These are phyloP conservation scores for Wickerhamomyces alni DNA, from an alignment of 805 yeast species.

Conservation along the genomic window DNA sequence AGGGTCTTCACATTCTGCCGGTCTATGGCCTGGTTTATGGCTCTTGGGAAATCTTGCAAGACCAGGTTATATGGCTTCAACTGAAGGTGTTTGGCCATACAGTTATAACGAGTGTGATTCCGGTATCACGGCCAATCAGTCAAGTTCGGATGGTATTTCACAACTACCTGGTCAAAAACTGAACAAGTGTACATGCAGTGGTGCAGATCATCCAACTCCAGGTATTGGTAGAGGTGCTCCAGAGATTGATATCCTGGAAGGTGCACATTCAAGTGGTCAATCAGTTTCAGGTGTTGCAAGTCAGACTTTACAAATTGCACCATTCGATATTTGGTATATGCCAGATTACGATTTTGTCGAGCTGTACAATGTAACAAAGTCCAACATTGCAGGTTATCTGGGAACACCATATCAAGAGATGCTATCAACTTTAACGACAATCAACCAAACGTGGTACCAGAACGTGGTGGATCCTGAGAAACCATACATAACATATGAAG, in stretches of 20 bases:
- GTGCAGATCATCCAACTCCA: constrained; percentile 40
- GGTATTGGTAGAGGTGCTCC: constrained; percentile 48
- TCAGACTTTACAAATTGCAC: constrained; percentile 47
- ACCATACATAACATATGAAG: constrained; percentile 1
- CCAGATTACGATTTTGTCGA: constrained; percentile 44
- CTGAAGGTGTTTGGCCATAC: constrained; percentile 49
- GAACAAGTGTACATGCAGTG: constrained; percentile 38
- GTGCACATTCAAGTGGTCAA: constrained; percentile 29
- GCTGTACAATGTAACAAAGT: constrained; percentile 32
- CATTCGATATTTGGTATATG: constrained; percentile 45
- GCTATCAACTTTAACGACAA: constrained; percentile 38
- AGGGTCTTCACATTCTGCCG: constrained; percentile 34
- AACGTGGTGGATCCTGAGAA: constrained; percentile 22
- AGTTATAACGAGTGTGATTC: constrained; percentile 43
- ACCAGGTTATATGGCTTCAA: constrained; percentile 41
- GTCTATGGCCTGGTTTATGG: constrained; percentile 50
- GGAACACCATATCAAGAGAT: constrained; percentile 51
- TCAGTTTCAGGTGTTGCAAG: constrained; percentile 36
- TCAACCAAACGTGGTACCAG: constrained; percentile 42
- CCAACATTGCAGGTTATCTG: constrained; percentile 39
- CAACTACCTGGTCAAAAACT: constrained; percentile 41
- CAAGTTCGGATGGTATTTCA: constrained; percentile 41
- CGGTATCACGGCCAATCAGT: constrained; percentile 44
- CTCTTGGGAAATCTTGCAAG: constrained; percentile 43
- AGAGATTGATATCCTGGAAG: constrained; percentile 45